Base-by-base conservation (phyloP, 2,329 filamentous ascomycete genomes). In the Epichloe coenophiala region DNA sequence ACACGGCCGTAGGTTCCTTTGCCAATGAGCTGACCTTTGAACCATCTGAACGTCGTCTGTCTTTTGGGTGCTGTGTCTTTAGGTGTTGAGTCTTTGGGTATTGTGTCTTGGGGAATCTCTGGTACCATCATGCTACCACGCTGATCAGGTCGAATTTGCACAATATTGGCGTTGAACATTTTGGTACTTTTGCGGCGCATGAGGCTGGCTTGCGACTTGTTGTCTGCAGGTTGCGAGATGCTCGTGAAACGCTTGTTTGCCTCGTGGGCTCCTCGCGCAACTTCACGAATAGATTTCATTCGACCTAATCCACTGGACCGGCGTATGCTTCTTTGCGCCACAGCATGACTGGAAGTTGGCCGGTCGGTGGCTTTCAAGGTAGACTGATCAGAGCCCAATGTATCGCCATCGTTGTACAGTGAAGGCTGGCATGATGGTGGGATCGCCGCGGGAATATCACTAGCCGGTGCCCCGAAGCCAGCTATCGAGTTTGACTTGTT, bases 111-210 rank as follows among this genome's bases (percentile, higher is more conserved):
- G 17, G 71, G 70, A 4, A 74, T 69, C 37, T 74, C 68, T 1
- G 75, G 77, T 60, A 80, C 66, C 27, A 78, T 66, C 60, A 80
- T 73, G 54, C 76, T 78, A 27, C 77, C 77, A 11, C 77, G 71
- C 58, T 69, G 77, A 63, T 87, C 83, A 9, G 93, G 90, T 59
- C 87, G 90, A 64, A 98, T 93, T 68, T 98, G 91, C 60, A 97
- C 90, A 61, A 98, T 96, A 61, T 91, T 93, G 56, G 90, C 90
- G 59, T 94, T 91, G 67, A 98, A 98, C 91, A 98, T 96, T 73
- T 98, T 98, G 37, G 93, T 98, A 58, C 90, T 96, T 77, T 97
- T 98, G 48, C 93, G 83, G 3, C 93, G 85, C 63, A 90, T 75
- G 52, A 95, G 81, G 54, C 81, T 75, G 35, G 59, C 55, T 45